These are phyloP conservation scores for Leptodontidium sp. DNA, from an alignment of 2,329 filamentous ascomycete species.

Conservation along the genomic window DNA sequence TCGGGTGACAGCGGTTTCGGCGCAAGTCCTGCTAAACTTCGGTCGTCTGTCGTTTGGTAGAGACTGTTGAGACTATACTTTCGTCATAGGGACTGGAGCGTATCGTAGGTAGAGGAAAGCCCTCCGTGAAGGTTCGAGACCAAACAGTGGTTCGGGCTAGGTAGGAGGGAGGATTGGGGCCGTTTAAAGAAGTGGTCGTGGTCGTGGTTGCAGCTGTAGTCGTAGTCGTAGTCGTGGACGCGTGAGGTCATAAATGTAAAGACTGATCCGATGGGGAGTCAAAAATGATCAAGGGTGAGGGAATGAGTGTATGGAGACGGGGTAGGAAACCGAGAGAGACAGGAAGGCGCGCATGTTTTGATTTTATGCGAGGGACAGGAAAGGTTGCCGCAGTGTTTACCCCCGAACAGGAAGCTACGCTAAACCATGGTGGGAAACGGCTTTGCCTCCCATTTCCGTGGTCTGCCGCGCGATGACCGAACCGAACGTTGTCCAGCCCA, in stretches of 20 bases:
- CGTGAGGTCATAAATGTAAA: slow-evolving; percentile 9
- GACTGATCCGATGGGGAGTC: slow-evolving; percentile 5
- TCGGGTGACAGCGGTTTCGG: no score
- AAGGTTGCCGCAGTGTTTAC: slow-evolving; percentile 1
- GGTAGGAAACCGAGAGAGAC: background rate
- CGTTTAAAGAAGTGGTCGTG: background rate
- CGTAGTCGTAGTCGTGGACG: slow-evolving; percentile 2
- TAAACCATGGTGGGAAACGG: background rate
- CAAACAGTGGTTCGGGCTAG: background rate
- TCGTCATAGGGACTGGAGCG: background rate
- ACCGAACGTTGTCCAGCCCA: background rate
- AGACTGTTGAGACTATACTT: background rate
- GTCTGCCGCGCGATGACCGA: slow-evolving; percentile 2
- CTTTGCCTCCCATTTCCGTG: background rate
- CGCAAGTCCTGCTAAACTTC: background rate
- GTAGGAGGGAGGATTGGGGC: no score
- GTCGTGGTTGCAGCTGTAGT: background rate
- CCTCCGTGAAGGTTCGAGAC: background rate
- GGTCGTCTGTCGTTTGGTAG: background rate
- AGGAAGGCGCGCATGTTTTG: slow-evolving; percentile 6
- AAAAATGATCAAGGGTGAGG: background rate
- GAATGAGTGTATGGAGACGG: slow-evolving; percentile 2
- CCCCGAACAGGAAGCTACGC: background rate
- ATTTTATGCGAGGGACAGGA: slow-evolving; percentile 20
- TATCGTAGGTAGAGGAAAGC: background rate